Evolutionary conservation across 75 land plant species (phyloP).

Genomic region (Selaginella tamariscina): DNA sequence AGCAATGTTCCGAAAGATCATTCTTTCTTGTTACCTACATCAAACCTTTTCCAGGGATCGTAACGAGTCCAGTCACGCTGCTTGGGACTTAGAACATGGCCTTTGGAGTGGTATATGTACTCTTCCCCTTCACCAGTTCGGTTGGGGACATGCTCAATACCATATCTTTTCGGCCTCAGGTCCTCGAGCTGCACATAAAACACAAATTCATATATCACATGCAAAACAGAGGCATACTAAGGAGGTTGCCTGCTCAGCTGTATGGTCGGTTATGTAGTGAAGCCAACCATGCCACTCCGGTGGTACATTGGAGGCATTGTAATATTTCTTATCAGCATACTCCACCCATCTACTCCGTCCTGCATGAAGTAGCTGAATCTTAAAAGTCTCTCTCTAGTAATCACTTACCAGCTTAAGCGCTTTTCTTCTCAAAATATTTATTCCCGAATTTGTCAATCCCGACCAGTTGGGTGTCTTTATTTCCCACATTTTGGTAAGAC

Average conservation of each 20-base stretch:
- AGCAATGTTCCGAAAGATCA: too few relatives aligned
- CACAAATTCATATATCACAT: too few relatives aligned
- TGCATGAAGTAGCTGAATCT: conserved; percentile 14
- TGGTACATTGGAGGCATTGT: conserved; percentile 90
- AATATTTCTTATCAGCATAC: conserved; percentile 56
- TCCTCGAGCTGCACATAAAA: conserved; percentile 65
- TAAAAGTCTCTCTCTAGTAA: not conserved
- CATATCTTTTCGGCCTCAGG: conserved; percentile 76
- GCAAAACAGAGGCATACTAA: too few relatives aligned
- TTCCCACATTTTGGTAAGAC: conserved; percentile 47
- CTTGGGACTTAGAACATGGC: conserved; percentile 70
- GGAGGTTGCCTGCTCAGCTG: conserved; percentile 46
- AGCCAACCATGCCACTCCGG: conserved; percentile 99
- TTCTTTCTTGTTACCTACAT: too few relatives aligned
- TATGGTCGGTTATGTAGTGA: conserved; percentile 78
- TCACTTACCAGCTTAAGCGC: conserved; percentile 48
- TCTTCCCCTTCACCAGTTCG: conserved; percentile 71
- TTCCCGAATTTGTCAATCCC: conserved; percentile 84
- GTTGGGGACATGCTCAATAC: conserved; percentile 63
- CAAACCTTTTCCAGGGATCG: conserved; percentile 69
- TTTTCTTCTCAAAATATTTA: conserved; percentile 67
- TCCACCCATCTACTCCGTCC: conserved; percentile 98
- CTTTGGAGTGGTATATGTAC: conserved; percentile 80
- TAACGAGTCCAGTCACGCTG: conserved; percentile 89
- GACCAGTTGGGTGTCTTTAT: conserved; percentile 56